phyloP scores from a whole-genome alignment of 176 grass and related monocot species.

The Themeda triandra region DNA sequence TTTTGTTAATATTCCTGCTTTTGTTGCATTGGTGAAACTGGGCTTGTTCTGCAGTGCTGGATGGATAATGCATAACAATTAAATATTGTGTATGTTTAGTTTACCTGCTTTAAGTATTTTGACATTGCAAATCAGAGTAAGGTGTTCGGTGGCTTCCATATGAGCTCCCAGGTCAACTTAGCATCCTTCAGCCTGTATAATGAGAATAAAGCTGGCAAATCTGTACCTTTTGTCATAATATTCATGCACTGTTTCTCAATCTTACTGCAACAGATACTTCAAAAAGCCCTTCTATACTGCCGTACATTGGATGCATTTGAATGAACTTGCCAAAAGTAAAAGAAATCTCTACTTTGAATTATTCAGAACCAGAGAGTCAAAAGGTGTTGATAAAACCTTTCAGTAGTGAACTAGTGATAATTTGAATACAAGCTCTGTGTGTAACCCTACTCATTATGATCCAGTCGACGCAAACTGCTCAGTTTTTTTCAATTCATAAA shows the following conservation, averaged over 20 bases:
- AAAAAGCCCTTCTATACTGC: background rate
- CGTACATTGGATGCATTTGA: background rate
- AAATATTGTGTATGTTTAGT: background rate
- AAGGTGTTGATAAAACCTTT: background rate
- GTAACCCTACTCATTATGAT: background rate
- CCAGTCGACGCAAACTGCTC: background rate
- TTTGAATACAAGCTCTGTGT: background rate
- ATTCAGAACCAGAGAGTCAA: background rate
- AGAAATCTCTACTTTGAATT: background rate
- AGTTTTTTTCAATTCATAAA: background rate
- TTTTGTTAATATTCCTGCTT: background rate
- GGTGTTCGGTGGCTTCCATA: background rate
- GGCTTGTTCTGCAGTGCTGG: background rate
- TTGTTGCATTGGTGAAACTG: background rate
- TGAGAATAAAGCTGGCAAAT: background rate
- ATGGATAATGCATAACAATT: background rate
- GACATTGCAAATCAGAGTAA: background rate
- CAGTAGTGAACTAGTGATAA: background rate
- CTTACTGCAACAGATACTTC: background rate
- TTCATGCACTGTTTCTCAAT: background rate
- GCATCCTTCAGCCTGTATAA: background rate
- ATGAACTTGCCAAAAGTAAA: constrained; percentile 4
- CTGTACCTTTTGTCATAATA: background rate
- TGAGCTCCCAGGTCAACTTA: background rate
- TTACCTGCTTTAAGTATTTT: background rate